Conservation (phyloP, 371 early-diverging fungal species). For the Actinomortierella wolfii region DNA sequence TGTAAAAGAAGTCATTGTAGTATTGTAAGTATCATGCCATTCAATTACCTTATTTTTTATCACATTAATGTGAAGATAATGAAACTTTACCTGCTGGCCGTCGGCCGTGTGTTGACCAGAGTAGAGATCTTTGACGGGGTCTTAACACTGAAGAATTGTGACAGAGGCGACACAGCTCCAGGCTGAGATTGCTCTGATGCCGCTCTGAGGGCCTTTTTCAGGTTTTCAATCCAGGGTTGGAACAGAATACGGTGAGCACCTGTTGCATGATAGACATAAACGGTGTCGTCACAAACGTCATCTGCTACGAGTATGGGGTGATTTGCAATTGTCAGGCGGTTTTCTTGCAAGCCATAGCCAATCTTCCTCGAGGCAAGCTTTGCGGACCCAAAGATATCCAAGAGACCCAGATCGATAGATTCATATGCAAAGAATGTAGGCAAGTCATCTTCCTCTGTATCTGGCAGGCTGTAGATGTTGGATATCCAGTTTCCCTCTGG, state of each 20-base stretch:
- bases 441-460: slow-evolving; percentile 1
- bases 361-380: slow-evolving; percentile 6
- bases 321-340: slow-evolving; percentile 29
- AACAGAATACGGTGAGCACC: slow-evolving; percentile 45
- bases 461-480: not conserved
- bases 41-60: not conserved
- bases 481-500: slow-evolving; percentile 29
- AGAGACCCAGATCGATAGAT: slow-evolving; percentile 44
- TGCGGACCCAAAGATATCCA: slow-evolving; percentile 25
- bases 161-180: too few species aligned
- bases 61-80: not conserved
- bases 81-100: slow-evolving; percentile 22
- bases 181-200: too few species aligned
- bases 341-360: slow-evolving; percentile 22
- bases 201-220: slow-evolving; percentile 6
- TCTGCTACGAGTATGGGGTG: slow-evolving; percentile 41
- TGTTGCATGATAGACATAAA: slow-evolving; percentile 47
- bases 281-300: slow-evolving; percentile 42
- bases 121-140: slow-evolving; percentile 22
- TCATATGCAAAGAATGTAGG: slow-evolving; percentile 46
- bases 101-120: slow-evolving; percentile 33
- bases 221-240: slow-evolving; percentile 40
- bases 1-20: not conserved
- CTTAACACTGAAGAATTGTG: slow-evolving; percentile 4
- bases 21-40: not conserved